Base-by-base conservation (phyloP, 441 rosid species). In the Flueggea neowawraea region DNA sequence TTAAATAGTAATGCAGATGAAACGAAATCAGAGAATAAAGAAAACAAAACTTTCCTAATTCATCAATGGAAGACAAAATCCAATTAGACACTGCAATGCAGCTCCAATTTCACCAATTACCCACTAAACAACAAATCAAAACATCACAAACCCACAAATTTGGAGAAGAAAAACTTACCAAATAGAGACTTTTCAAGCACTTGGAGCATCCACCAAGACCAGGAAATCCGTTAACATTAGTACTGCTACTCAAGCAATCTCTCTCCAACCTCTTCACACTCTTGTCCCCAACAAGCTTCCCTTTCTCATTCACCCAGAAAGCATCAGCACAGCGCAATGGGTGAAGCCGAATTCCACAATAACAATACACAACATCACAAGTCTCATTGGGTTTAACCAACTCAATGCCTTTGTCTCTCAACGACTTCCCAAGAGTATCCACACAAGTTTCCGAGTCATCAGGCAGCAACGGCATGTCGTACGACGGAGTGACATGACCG, bases 381-480 rank as follows among this genome's bases (percentile, higher is more conserved):
- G 96, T 86, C 78, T 86, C 92, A 61, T 90, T 90, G 0, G 91
- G 95, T 44, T 70, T 72, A 3, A 68, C 72, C 49, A 93, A 66
- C 69, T 79, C 84, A 0, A 93, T 76, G 51, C 97, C 98, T 72
- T 74, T 82, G 69, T 71, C 77, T 16, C 69, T 85, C 78, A 93
- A 50, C 10, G 86, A 86, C 54, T 81, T 86, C 61, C 86, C 97
- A 15, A 93, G 54, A 12, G 73, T 86, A 36, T 90, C 96, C 8
- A 90, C 89, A 69, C 98, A 93, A 10, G 96, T 88, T 75, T 90
- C 98, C 17, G 98, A 90, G 69, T 93, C 98, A 41, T 90, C 97
- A 0, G 98, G 98, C 33, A 93, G 83, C 70, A 88, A 51, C 15
- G 98, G 98, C 82, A 84, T 66, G 67, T 90, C 91, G 48, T 85